These are phyloP conservation scores for Nemania sp. DNA, from an alignment of 2,329 filamentous ascomycete genomes.

Conservation along the genomic window DNA sequence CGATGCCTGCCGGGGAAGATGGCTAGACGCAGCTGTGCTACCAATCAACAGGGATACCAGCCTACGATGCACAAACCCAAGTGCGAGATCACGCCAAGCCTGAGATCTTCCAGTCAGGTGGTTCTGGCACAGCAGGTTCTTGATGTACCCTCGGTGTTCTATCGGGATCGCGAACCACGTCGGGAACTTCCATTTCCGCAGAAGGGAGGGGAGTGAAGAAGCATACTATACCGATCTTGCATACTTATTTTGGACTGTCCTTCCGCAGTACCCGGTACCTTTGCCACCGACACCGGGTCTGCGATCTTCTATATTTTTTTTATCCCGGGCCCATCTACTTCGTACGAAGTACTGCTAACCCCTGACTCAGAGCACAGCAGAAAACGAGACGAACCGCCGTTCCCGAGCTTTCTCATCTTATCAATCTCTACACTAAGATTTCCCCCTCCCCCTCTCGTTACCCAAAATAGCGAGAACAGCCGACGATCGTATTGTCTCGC, in stretches of 20 bases:
- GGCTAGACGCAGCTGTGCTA: background rate
- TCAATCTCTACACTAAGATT: constrained; percentile 3
- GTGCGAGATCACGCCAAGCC: background rate
- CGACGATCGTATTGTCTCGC: background rate
- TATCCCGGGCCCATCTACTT: background rate
- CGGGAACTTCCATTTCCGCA: constrained; percentile 1
- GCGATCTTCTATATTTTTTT: background rate
- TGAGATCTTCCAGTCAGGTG: constrained; percentile 10
- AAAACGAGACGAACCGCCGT: constrained; percentile 7
- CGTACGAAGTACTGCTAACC: background rate
- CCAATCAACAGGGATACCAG: constrained; percentile 9
- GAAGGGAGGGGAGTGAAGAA: background rate
- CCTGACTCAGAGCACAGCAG: constrained; percentile 6
- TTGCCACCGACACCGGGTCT: constrained; percentile 20
- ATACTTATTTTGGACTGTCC: background rate
- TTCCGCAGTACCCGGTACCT: background rate
- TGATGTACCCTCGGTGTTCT: background rate
- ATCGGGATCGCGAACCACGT: constrained; percentile 2
- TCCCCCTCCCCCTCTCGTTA: background rate
- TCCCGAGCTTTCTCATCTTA: constrained; percentile 8
- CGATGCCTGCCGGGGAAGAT: constrained; percentile 10
- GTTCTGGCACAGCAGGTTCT: constrained; percentile 2
- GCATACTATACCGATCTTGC: background rate
- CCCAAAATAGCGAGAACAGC: background rate
- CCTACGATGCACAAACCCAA: background rate